Base-by-base conservation (phyloP, 148 eudicot species). In the Selenicereus undatus region DNA sequence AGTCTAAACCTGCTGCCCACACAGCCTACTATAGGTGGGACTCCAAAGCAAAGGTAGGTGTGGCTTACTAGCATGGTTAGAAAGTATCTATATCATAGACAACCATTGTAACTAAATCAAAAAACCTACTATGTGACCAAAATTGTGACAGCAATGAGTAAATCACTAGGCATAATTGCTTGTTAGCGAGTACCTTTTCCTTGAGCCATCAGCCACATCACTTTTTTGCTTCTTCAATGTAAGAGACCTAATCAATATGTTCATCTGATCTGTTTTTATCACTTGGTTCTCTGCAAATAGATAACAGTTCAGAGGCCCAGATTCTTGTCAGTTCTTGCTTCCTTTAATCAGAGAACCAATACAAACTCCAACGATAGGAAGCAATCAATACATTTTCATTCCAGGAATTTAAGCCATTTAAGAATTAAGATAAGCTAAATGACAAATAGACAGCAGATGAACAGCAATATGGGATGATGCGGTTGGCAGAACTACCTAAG, bases 191-290 rank as follows among this genome's bases (percentile, higher is more conserved):
- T 80, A 95, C 98, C 98, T 89, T 86, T 95, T 95, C 86, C 90
- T 90, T 64, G 94, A 90, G 81, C 88, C 88, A 81, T 87, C 92
- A 80, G 86, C 86, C 64, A 73, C 84, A 76, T 88, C 95, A 73
- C 88, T 87, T 85, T 86, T 90, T 66, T 88, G 96, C 81, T 89
- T 94, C 90, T 90, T 91, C 81, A 96, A 82, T 82, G 88, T 86
- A 62, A 96, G 98, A 76, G 99, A 91, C 83, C 98, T 90, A 79
- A 93, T 92, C 85, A 96, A 78, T 87, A 96, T 96, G 88, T 93
- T 96, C 75, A 77, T 88, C 81, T 91, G 94, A 90, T 96, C 91
- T 17, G 99, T 96, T 86, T 91, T 91, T 86, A 96, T 93, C 77
- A 90, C 83, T 89, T 96, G 99, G 85, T 86, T 83, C 77, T 90